Base-by-base conservation (phyloP, 331 rosid genomes). In the Cydonia oblonga region DNA sequence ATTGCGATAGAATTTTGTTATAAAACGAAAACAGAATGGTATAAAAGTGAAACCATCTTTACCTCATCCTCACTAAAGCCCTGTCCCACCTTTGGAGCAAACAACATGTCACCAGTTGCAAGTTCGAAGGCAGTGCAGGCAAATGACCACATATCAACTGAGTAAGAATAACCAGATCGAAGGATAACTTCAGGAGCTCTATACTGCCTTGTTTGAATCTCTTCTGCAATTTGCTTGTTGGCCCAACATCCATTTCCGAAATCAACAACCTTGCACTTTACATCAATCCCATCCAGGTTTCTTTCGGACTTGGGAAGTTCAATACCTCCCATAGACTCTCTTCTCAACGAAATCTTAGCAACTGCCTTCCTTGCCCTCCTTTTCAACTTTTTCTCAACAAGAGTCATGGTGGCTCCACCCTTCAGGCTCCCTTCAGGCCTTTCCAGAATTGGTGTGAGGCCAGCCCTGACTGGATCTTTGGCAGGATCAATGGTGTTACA, bases 221-320 rank as follows among this genome's bases (percentile, higher is more conserved):
- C 98, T 84, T 84, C 88, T 14, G 88, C 80, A 49, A 91, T 72
- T 84, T 66, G 86, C 90, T 84, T 91, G 75, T 80, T 82, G 53
- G 87, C 91, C 96, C 95, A 91, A 86, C 97, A 89, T 5, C 97
- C 98, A 83, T 91, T 93, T 69, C 98, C 98, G 46, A 93, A 91
- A 80, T 93, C 98, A 49, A 93, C 98, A 66, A 93, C 82, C 86
- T 93, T 93, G 89, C 98, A 93, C 84, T 95, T 85, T 78, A 85
- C 70, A 79, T 91, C 96, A 75, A 89, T 76, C 29, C 83, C 96
- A 54, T 91, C 85, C 35, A 93, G 32, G 66, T 85, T 85, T 84
- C 87, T 91, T 75, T 65, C 84, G 30, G 91, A 53, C 72, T 87
- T 89, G 69, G 68, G 70, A 82, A 46, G 73, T 70, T 66, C 64